Percentiles rank a stretch among this genome's conserved stretches.
Conservation (phyloP, 73 alveolate species). For the Paramecium sonneborni region DNA sequence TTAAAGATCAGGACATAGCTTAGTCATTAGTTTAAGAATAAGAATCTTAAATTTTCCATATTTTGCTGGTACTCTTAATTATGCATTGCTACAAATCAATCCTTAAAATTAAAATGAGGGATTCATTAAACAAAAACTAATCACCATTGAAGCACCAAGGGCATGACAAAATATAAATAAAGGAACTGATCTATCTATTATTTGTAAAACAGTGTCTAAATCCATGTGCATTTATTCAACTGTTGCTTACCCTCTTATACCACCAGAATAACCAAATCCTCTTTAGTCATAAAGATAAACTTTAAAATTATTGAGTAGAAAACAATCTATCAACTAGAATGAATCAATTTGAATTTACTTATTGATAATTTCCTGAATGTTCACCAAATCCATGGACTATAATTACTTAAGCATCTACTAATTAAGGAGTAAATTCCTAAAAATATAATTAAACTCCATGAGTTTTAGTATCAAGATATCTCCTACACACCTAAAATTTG, state of each 20-base stretch:
- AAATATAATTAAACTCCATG: conserved; percentile 47
- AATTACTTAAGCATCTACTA: neutral
- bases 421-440: conserved; percentile 16
- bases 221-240: conserved; percentile 56
- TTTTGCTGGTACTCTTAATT: conserved; percentile 42
- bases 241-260: conserved; percentile 20
- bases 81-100: conserved; percentile 14
- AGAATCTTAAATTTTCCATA: conserved; percentile 47
- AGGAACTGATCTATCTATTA: conserved; percentile 35
- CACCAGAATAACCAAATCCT: conserved; percentile 58
- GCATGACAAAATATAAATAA: conserved; percentile 48
- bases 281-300: conserved; percentile 35
- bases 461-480: conserved; percentile 23
- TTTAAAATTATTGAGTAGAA: conserved; percentile 5
- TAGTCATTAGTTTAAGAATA: neutral
- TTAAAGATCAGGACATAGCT: conserved; percentile 13
- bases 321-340: neutral
- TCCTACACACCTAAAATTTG: neutral
- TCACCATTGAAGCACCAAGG: conserved; percentile 8
- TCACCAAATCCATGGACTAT: conserved; percentile 57
- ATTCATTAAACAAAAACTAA: conserved; percentile 42
- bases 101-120: conserved; percentile 38
- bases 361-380: conserved; percentile 35
- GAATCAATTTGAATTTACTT: neutral
- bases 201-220: neutral